phyloP scores from a whole-genome alignment of 2,329 filamentous ascomycete genomes.

The Microthyrium microscopicum region DNA sequence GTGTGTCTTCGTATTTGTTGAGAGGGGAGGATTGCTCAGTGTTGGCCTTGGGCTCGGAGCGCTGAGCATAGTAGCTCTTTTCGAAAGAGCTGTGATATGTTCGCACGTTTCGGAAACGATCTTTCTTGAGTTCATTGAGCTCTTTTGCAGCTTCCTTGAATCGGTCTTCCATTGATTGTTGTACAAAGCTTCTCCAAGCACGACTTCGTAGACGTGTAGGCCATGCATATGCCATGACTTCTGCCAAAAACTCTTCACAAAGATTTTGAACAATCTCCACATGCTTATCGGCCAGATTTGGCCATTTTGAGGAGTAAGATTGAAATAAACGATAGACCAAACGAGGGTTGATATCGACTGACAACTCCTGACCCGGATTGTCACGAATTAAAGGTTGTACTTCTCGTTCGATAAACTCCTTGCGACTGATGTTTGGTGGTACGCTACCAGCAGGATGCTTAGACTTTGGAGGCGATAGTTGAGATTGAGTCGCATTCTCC shows the following conservation, averaged over 20 bases:
- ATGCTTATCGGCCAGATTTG: conserved; percentile 4
- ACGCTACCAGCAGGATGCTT: conserved; percentile 1
- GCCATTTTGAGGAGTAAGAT: conserved; percentile 7
- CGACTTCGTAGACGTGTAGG: conserved; percentile 4
- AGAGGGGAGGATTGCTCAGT: too few species aligned
- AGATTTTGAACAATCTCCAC: conserved; percentile 6
- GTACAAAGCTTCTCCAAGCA: conserved; percentile 7
- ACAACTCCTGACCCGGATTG: conserved; percentile 6
- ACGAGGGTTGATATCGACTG: conserved; percentile 6
- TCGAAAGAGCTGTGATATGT: too few species aligned
- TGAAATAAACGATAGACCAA: conserved; percentile 7
- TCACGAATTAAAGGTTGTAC: conserved; percentile 7
- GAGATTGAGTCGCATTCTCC: neutral
- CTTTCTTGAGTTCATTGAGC: conserved; percentile 5
- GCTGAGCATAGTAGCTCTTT: too few species aligned
- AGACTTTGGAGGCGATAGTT: neutral
- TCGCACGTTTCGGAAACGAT: conserved; percentile 5
- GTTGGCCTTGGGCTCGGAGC: conserved; percentile 2
- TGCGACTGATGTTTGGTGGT: conserved; percentile 3
- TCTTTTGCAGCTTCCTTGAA: conserved; percentile 5
- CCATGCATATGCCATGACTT: conserved; percentile 6
- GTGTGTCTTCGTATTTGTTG: too few species aligned
- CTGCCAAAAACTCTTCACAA: conserved; percentile 7
- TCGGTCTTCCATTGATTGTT: conserved; percentile 6
- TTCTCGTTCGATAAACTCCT: conserved; percentile 6